These are phyloP conservation scores for Kuraishia ogatae DNA, from an alignment of 805 yeast species.

Conservation along the genomic window DNA sequence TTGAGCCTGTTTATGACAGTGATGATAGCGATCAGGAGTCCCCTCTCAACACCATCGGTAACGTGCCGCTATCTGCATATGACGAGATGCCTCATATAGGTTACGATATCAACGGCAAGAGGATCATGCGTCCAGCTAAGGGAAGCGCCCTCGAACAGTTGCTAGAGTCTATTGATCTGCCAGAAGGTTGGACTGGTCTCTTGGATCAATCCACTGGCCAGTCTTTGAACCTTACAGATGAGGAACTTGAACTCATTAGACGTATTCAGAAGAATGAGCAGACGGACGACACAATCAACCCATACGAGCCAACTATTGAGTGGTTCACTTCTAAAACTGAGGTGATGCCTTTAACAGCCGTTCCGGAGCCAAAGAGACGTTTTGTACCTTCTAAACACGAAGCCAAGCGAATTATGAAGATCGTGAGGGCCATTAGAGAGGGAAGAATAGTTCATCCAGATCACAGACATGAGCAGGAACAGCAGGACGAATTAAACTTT, in stretches of 20 bases:
- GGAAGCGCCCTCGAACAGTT: slow-evolving; percentile 91
- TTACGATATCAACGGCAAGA: slow-evolving; percentile 92
- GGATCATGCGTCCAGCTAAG: slow-evolving; percentile 98
- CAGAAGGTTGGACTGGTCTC: slow-evolving; percentile 98
- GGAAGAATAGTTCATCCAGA: slow-evolving; percentile 84
- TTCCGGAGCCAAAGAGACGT: slow-evolving; percentile 95
- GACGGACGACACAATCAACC: slow-evolving; percentile 72
- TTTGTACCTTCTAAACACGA: slow-evolving; percentile 96
- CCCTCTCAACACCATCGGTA: slow-evolving; percentile 75
- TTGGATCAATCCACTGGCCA: slow-evolving; percentile 85
- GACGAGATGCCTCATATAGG: slow-evolving; percentile 98
- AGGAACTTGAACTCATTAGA: slow-evolving; percentile 81
- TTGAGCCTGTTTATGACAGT: slow-evolving; percentile 88
- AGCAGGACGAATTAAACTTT: slow-evolving; percentile 42
- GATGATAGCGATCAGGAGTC: slow-evolving; percentile 86
- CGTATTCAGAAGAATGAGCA: slow-evolving; percentile 80
- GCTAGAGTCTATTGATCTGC: slow-evolving; percentile 84
- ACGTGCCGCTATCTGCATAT: slow-evolving; percentile 86
- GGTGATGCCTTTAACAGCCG: slow-evolving; percentile 85
- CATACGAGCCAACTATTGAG: slow-evolving; percentile 89
- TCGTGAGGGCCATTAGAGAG: slow-evolving; percentile 92
- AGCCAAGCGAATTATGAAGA: slow-evolving; percentile 93
- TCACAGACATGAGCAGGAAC: slow-evolving; percentile 39
- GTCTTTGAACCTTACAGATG: slow-evolving; percentile 71
- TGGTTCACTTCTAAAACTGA: slow-evolving; percentile 88